Percentiles rank a stretch among this genome's conserved stretches.
Evolutionary conservation across 768 basidiomycete genomes (phyloP).

Genomic region (Suillus ampliporus): DNA sequence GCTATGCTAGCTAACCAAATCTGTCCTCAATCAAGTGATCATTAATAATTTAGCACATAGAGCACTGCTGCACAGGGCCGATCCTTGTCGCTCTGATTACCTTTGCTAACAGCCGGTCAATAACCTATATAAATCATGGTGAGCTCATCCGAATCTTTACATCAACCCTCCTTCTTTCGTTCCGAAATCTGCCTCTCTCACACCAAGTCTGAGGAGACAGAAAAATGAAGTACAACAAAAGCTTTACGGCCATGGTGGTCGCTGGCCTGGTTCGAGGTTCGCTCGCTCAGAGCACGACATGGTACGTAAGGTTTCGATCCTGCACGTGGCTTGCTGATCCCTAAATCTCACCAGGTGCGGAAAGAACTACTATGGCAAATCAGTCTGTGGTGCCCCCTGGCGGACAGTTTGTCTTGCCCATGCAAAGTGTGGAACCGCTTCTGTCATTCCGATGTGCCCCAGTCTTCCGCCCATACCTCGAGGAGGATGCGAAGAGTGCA

Average conservation of each 20-base stretch:
- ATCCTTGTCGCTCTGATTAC: neutral
- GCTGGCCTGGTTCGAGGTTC: constrained; percentile 13
- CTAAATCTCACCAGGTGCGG: constrained; percentile 48
- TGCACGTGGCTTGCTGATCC: neutral
- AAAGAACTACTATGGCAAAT: constrained; percentile 51
- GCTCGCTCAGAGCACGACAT: constrained; percentile 33
- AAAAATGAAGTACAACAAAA: constrained; percentile 24
- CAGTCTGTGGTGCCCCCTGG: constrained; percentile 50
- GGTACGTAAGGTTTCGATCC: constrained; percentile 18
- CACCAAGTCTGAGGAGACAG: no score
- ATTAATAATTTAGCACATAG: neutral
- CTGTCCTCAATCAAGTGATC: neutral
- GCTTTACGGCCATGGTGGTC: constrained; percentile 19
- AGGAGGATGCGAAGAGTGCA: constrained; percentile 38
- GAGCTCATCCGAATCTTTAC: neutral
- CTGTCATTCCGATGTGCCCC: constrained; percentile 54
- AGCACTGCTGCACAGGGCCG: neutral
- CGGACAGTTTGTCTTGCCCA: constrained; percentile 48
- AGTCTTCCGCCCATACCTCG: constrained; percentile 52
- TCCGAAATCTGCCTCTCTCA: neutral
- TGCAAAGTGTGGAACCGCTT: constrained; percentile 40
- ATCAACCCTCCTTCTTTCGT: neutral
- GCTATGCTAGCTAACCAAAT: neutral
- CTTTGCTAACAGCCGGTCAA: neutral
- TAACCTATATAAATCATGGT: neutral